Percentiles rank a stretch among this genome's conserved stretches.
phyloP scores from a whole-genome alignment of 139 green algal species.

The Chlorella sp. region DNA sequence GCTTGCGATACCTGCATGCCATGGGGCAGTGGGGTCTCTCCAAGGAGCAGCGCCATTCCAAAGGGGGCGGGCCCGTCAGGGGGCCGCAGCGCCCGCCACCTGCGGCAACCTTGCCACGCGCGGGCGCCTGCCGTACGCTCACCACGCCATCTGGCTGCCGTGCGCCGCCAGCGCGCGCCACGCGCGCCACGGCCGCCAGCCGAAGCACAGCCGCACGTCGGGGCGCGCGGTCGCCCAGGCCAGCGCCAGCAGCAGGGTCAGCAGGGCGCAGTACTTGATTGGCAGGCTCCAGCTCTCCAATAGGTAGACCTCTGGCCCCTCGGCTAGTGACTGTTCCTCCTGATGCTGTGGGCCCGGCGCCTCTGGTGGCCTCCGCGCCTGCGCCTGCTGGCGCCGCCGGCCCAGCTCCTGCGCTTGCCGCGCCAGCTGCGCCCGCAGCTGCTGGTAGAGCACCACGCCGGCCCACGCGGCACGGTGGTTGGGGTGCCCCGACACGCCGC shows the following conservation, averaged over 20 bases:
- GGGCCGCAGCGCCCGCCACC: not conserved
- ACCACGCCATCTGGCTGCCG: constrained; percentile 44
- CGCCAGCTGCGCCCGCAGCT: constrained; percentile 7
- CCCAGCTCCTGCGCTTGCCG: not conserved
- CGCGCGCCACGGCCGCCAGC: not conserved
- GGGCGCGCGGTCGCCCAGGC: not conserved
- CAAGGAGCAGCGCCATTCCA: not conserved
- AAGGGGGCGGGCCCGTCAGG: not conserved
- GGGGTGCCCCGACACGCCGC: constrained; percentile 55
- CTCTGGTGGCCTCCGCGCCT: not conserved
- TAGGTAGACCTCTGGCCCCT: not conserved
- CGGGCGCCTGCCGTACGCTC: not conserved
- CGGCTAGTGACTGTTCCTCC: not conserved
- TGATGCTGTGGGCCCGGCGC: too few species aligned
- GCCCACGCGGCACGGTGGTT: constrained; percentile 41
- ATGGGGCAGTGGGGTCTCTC: not conserved
- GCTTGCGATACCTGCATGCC: constrained; percentile 26
- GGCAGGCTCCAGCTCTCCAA: constrained; percentile 1
- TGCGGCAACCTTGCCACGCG: not conserved
- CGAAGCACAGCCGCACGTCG: not conserved
- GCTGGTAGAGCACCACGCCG: constrained; percentile 19
- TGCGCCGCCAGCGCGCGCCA: constrained; percentile 31
- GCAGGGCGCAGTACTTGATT: constrained; percentile 20
- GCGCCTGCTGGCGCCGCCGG: not conserved
- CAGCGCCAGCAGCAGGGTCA: constrained; percentile 18